Evolutionary conservation across 768 basidiomycete species (phyloP).

Genomic region (Phylloporus arenicola): DNA sequence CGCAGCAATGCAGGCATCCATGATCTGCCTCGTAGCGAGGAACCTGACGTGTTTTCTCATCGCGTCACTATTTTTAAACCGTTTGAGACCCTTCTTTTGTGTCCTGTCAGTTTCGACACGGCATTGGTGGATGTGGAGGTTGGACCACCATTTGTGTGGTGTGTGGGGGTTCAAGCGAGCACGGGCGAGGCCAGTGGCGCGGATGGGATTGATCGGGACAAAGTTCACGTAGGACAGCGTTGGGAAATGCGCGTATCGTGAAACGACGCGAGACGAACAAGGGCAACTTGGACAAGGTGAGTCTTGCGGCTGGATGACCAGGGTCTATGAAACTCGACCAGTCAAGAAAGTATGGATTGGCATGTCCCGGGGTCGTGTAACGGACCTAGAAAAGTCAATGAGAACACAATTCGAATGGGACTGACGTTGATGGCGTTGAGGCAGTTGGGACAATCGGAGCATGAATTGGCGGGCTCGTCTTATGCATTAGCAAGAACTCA

Average conservation of each 20-base stretch:
- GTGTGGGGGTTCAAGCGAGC: neutral
- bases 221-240: constrained; percentile 12
- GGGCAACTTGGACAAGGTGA: constrained; percentile 12
- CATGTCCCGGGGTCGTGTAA: constrained; percentile 9
- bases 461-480: neutral
- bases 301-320: constrained; percentile 14
- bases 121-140: neutral
- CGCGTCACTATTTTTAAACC: neutral
- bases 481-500: no score
- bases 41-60: neutral
- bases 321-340: constrained; percentile 12
- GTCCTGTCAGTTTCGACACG: neutral
- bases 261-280: constrained; percentile 16
- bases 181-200: constrained; percentile 13
- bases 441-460: constrained; percentile 4
- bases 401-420: neutral
- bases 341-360: constrained; percentile 11
- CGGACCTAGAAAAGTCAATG: constrained; percentile 3
- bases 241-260: constrained; percentile 21
- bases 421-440: constrained; percentile 4
- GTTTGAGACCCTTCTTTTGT: neutral
- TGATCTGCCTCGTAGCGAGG: constrained; percentile 2
- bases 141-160: constrained; percentile 2
- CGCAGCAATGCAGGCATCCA: constrained; percentile 2
- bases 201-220: constrained; percentile 18